Base-by-base conservation (phyloP, 2,329 filamentous ascomycete species). In the Myriangium duriaei region DNA sequence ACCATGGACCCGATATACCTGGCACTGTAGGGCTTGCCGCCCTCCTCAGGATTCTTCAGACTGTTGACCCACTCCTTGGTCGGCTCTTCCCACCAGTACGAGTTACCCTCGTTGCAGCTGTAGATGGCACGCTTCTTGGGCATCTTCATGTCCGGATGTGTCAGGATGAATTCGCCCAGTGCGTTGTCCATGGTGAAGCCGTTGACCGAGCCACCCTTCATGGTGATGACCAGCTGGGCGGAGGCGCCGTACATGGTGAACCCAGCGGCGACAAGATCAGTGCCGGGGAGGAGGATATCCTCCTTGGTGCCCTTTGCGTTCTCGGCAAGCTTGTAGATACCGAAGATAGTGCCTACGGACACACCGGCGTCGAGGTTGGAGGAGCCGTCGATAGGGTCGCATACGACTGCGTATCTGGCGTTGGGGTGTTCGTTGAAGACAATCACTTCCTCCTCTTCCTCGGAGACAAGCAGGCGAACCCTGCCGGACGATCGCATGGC, bases 231-330 rank as follows among this genome's bases (percentile, higher is more conserved):
- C 32, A 98, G 72, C 67, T 96, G 88, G 3, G 91, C 79, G 3
- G 87, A 95, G 50, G 91, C 91, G 56, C 91, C 91, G 65, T 98
- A 98, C 91, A 98, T 98, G 63, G 91, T 98, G 72, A 98, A 98
- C n/a, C 91, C 91, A 14, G 84, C 79, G 24, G 91, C 88, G 13
- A 96, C 74, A 48, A 96, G 75, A 63, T 95, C 87, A 2, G 82
- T 88, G 40, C 91, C 91, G 1, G 91, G 82, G 61, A 78, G 79
- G 43, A 96, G 73, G 44, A 98, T 74, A 59, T 96, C 87, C 54
- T 92, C 85, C 51, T 81, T 79, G 42, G 72, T 79, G 47, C 81
- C 82, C 42, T 65, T 69, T 11, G 80, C 77, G 47, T 72, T 78
- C 11, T 92, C 84, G 42, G 79, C 74, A 14, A 96, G 76, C 68